Percentiles rank a stretch among this genome's conserved stretches.
Conservation (phyloP, 495 filamentous ascomycete genomes). For the Staphylotrichum longicolle region DNA sequence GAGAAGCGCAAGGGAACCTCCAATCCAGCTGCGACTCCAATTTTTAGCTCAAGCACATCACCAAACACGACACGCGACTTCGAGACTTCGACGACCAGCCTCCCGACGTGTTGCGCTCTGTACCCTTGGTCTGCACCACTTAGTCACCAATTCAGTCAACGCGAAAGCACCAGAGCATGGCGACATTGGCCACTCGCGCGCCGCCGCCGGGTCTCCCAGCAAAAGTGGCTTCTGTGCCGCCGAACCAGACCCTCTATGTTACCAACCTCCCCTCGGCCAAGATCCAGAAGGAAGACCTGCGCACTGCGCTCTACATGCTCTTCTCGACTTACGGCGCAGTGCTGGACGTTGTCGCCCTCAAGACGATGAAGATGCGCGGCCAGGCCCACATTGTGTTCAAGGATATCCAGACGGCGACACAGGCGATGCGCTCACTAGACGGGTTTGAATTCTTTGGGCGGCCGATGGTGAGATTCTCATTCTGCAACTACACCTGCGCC, state of each 20-base stretch:
- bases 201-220: conserved; percentile 38
- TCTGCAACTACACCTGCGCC: neutral
- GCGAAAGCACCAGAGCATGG: neutral
- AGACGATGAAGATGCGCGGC: conserved; percentile 85
- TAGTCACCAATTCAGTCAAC: neutral
- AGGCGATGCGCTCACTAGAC: conserved; percentile 84
- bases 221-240: conserved; percentile 43
- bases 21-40: neutral
- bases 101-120: neutral
- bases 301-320: conserved; percentile 81
- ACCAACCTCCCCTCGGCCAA: conserved; percentile 79
- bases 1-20: no score
- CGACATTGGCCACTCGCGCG: conserved; percentile 38
- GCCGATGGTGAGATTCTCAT: conserved; percentile 64
- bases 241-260: conserved; percentile 69
- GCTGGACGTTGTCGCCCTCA: conserved; percentile 88
- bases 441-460: conserved; percentile 85
- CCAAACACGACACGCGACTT: conserved; percentile 5
- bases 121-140: neutral
- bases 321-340: conserved; percentile 93
- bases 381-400: conserved; percentile 92
- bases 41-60: conserved; percentile 4
- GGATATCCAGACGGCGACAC: conserved; percentile 80
- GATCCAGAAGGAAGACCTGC: conserved; percentile 78
- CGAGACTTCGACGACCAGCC: conserved; percentile 2